Evolutionary conservation across 768 basidiomycete genomes (phyloP), one percentile per base, ranked within the genome.

Genomic region (Calvatia gigantea): DNA sequence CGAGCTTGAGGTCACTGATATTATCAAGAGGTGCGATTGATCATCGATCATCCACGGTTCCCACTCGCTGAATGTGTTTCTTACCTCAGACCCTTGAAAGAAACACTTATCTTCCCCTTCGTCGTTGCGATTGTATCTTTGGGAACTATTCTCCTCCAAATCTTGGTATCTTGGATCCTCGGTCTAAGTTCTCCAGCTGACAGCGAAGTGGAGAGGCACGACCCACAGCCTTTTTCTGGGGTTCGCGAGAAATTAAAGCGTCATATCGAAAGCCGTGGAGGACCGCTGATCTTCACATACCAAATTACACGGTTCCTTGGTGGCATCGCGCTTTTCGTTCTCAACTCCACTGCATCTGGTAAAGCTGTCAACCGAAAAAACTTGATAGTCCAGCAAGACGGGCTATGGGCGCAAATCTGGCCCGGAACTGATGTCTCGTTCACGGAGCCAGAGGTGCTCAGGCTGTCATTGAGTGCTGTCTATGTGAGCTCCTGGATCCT

Each of bases 221-320:
- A 21, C 66, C 64, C 28, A 54, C n/a, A n/a, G n/a, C n/a, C n/a
- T n/a, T n/a, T n/a, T n/a, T 64, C 14, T 71, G 70, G 23, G 45
- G 74, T 32, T 51, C 66, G 28, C 63, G 65, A 23, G 73, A 75
- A 46, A 61, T 76, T 48, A 66, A 66, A 33, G 66, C 44, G 61
- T 28, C 79, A 81, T 60, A 64, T 82, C 29, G 48, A 62, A 14
- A 60, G 65, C 11, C 75, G 78, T 51, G 79, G 82, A 4, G 84
- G 83, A 8, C 58, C 64, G 3, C 65, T 67, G 11, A 76, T 81
- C 23, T 83, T 81, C 65, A 62, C 64, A 12, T 77, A 75, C 67
- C 79, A 78, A 58, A 49, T 81, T 28, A 60, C 70, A 1, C 73
- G 85, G 21, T 67, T 83, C 4, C 51, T 79, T 2, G 73, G 74